These are phyloP conservation scores for Limnomonas spitsbergensis DNA, from an alignment of 139 green algal species.

Conservation along the genomic window DNA sequence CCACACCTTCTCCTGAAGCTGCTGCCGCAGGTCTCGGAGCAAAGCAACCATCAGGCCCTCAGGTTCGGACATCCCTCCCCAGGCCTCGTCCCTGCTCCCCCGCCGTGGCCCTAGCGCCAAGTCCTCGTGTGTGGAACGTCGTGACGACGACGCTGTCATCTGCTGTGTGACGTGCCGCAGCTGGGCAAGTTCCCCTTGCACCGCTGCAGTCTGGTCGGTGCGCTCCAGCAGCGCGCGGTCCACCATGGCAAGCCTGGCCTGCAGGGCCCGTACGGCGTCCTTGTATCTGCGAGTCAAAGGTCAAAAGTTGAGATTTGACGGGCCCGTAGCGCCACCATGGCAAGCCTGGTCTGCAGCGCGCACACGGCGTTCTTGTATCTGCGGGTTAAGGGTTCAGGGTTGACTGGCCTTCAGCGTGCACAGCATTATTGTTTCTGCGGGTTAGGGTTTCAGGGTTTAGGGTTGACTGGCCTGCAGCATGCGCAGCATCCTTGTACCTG, in stretches of 20 bases:
- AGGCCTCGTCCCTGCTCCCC: not conserved
- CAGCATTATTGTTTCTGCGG: conserved; percentile 55
- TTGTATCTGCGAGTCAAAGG: too few species aligned
- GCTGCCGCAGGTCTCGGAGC: not conserved
- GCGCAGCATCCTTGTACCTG: too few species aligned
- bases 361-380: conserved; percentile 51
- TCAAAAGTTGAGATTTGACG: too few species aligned
- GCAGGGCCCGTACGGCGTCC: conserved; percentile 10
- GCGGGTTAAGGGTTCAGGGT: too few species aligned
- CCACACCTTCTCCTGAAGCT: not conserved
- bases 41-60: not conserved
- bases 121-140: not conserved
- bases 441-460: too few species aligned
- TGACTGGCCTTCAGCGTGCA: not conserved
- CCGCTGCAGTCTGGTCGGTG: not conserved
- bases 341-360: not conserved
- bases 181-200: not conserved
- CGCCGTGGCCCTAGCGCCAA: not conserved
- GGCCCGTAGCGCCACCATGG: too few species aligned
- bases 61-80: too few species aligned
- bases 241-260: not conserved
- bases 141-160: not conserved
- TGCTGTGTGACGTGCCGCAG: not conserved
- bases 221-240: not conserved
- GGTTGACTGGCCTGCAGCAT: too few species aligned